phyloP scores from a whole-genome alignment of 2,329 filamentous ascomycete species.

The Teratosphaeria pseudoeucalypti region DNA sequence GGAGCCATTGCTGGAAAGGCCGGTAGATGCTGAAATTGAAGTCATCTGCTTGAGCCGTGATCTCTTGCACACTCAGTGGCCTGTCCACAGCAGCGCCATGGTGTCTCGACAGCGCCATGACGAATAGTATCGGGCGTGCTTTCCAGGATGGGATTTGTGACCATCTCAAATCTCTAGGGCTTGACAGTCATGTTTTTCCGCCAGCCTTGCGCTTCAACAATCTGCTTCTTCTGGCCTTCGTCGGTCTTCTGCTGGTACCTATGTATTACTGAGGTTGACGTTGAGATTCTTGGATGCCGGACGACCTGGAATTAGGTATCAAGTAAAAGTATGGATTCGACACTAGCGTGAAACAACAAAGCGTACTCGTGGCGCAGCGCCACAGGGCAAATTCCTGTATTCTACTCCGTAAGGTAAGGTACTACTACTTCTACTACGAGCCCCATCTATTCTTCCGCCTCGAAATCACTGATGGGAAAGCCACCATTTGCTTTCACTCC shows the following conservation, averaged over 20 bases:
- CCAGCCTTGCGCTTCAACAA: neutral
- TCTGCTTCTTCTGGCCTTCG: neutral
- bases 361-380: neutral
- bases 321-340: neutral
- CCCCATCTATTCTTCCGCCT: neutral
- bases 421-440: neutral
- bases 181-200: neutral
- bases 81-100: constrained; percentile 13
- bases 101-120: constrained; percentile 22
- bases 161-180: neutral
- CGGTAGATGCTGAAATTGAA: constrained; percentile 74
- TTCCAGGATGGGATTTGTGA: neutral
- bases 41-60: constrained; percentile 62
- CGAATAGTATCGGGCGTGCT: neutral
- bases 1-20: constrained; percentile 44
- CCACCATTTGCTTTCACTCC: neutral
- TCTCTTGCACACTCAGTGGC: constrained; percentile 56
- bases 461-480: neutral
- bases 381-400: neutral
- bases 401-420: neutral
- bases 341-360: neutral
- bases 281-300: neutral
- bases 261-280: neutral
- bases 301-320: neutral
- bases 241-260: neutral